Conservation (phyloP, 345 rosid genomes). For the Citropsis articulata region DNA sequence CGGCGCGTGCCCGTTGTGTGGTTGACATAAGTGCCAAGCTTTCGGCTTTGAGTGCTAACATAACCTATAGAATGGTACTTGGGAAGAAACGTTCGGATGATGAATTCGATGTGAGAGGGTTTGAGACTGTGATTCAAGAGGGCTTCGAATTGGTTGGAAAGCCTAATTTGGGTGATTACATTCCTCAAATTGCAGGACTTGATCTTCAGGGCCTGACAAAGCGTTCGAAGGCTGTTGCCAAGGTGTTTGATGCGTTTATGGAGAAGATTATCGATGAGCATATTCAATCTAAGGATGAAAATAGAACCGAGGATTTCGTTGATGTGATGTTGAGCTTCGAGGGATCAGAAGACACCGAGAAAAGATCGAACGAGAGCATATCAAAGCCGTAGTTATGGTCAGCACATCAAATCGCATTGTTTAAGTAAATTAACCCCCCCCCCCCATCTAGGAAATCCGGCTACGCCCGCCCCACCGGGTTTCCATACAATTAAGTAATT, state of each 20-base stretch:
- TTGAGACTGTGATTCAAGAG: constrained; percentile 28
- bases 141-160: constrained; percentile 6
- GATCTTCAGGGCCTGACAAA: constrained; percentile 30
- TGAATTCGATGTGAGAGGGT: constrained; percentile 13
- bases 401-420: neutral
- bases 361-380: constrained; percentile 19
- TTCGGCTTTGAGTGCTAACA: constrained; percentile 17
- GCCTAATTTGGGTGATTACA: constrained; percentile 30
- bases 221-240: constrained; percentile 29
- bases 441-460: no score
- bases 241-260: constrained; percentile 28
- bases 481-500: no score
- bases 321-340: constrained; percentile 24
- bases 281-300: constrained; percentile 15
- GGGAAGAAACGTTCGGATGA: constrained; percentile 29
- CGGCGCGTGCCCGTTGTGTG: neutral
- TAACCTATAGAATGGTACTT: constrained; percentile 21
- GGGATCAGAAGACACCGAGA: constrained; percentile 23
- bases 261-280: constrained; percentile 36
- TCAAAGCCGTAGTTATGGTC: constrained; percentile 19
- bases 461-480: no score
- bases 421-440: no score
- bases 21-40: neutral
- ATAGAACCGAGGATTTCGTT: constrained; percentile 25
- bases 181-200: constrained; percentile 22